Base-by-base conservation (phyloP, 148 eudicot species). In the Cornus kousa region DNA sequence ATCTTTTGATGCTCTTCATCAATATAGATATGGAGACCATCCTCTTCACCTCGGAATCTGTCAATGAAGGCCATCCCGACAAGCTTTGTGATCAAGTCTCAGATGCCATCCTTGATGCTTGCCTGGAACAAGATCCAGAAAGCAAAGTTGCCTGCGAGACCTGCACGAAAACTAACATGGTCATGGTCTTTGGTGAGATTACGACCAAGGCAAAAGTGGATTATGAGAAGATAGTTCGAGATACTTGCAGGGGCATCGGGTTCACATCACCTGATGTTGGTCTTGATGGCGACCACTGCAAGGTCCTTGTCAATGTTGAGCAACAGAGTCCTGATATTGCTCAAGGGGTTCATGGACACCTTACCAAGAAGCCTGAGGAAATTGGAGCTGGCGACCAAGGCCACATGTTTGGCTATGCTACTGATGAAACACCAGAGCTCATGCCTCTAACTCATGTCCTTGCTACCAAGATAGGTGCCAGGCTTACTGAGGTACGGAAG, bases 301-400 rank as follows among this genome's bases (percentile, higher is more conserved):
- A 86, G 68, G 86, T 86, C 71, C 85, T 86, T 28, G 88, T 86
- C 77, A 82, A 85, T 80, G 77, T 85, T 32, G 87, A 85, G 55
- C 87, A 85, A 77, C 87, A 85, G 72, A 85, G 87, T 76, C 87
- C 87, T 3, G 88, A 83, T 35, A 86, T 86, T 74, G 88, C 88
- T 65, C 88, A 86, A 71, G 88, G 86, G 14, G 88, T 86, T 57
- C 88, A 86, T 13, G 88, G 88, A 40, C 85, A 87, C 66, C 84
- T 87, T 70, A 87, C 85, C 69, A 87, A 87, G 85, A 87, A 84
- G 75, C 87, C 89, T 3, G 89, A 87, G 74, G 89, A 87, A 62
- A 87, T 87, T 37, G 89, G 89, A 77, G 89, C 89, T 67, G 88
- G 88, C 60, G 88, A 86, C 72, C 88, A 85, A 73, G 87, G 87